Conservation (phyloP, 208 protist genomes). For the Ichthyophonus hoferi region DNA sequence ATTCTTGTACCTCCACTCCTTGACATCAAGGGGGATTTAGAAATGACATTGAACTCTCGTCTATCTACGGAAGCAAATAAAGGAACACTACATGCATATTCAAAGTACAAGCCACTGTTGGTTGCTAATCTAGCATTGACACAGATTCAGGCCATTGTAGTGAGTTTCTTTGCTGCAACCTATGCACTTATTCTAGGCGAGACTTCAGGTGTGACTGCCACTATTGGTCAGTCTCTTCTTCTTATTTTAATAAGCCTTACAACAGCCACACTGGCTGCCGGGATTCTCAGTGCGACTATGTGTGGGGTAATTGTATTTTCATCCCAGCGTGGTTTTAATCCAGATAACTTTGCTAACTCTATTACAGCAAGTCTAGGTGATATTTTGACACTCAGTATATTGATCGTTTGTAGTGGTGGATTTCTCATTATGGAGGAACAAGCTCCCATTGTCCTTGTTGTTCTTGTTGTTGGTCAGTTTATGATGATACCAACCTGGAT, state of each 20-base stretch:
- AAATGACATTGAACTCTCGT: slow-evolving; percentile 27
- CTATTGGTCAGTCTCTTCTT: not conserved
- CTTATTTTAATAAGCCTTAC: not conserved
- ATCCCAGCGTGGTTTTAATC: slow-evolving; percentile 3
- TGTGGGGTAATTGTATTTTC: slow-evolving; percentile 2
- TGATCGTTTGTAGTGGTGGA: not conserved
- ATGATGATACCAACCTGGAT: not conserved
- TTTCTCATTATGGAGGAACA: not conserved
- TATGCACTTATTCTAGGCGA: slow-evolving; percentile 13
- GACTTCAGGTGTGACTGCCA: not conserved
- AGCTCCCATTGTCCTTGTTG: not conserved
- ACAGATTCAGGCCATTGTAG: slow-evolving; percentile 29
- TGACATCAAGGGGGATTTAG: slow-evolving; percentile 36
- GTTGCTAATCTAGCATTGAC: slow-evolving; percentile 15
- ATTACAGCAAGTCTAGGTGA: slow-evolving; percentile 34
- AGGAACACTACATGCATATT: not conserved
- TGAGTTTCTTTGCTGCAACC: not conserved
- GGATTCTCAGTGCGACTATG: not conserved
- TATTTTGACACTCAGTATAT: slow-evolving; percentile 22
- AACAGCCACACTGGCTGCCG: slow-evolving; percentile 6
- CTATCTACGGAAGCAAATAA: slow-evolving; percentile 22
- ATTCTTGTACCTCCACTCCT: slow-evolving; percentile 34
- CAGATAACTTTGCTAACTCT: slow-evolving; percentile 35
- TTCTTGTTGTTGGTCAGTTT: not conserved
- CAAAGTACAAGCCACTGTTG: not conserved